A percentile compares a stretch with the other conserved stretches of the same genome.
Conservation (phyloP, 257 asterid genomes). For the Solanum raphanifolium region DNA sequence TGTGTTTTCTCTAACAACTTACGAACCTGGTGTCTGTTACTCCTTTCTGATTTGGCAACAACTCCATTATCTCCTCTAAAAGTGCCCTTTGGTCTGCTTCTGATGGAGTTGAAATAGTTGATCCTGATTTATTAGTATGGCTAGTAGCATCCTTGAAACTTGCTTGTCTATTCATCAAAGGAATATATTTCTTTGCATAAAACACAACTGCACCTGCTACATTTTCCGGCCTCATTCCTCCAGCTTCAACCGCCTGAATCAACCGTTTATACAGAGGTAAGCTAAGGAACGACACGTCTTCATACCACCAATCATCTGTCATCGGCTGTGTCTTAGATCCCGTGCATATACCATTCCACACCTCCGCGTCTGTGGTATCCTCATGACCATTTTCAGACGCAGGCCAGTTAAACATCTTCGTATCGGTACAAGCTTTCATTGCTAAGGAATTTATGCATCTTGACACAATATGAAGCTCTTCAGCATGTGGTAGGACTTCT, state of each 20-base stretch:
- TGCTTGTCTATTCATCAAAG: constrained; percentile 4
- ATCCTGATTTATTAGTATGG: background rate
- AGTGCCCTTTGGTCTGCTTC: constrained; percentile 10
- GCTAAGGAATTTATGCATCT: constrained; percentile 8
- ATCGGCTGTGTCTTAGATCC: background rate
- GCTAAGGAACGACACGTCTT: constrained; percentile 2
- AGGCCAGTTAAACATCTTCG: constrained; percentile 7
- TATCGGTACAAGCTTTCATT: constrained; percentile 6
- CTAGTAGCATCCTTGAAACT: constrained; percentile 1
- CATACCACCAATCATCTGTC: constrained; percentile 10
- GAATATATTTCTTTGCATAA: constrained; percentile 10
- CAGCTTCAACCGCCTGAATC: constrained; percentile 1
- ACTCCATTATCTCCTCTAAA: constrained; percentile 4
- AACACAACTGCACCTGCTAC: constrained; percentile 7
- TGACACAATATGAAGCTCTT: constrained; percentile 3
- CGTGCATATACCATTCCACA: background rate
- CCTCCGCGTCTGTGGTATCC: background rate
- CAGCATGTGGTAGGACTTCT: constrained; percentile 4
- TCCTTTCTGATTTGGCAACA: constrained; percentile 4
- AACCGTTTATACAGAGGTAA: constrained; percentile 7
- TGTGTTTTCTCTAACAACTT: background rate
- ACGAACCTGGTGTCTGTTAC: background rate
- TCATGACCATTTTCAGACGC: background rate
- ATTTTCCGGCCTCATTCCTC: constrained; percentile 1
- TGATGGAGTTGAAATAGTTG: constrained; percentile 1